Evolutionary conservation across 257 asterid species (phyloP), one percentile per base, ranked within the genome.

Genomic region (Solanum tacnaense): DNA sequence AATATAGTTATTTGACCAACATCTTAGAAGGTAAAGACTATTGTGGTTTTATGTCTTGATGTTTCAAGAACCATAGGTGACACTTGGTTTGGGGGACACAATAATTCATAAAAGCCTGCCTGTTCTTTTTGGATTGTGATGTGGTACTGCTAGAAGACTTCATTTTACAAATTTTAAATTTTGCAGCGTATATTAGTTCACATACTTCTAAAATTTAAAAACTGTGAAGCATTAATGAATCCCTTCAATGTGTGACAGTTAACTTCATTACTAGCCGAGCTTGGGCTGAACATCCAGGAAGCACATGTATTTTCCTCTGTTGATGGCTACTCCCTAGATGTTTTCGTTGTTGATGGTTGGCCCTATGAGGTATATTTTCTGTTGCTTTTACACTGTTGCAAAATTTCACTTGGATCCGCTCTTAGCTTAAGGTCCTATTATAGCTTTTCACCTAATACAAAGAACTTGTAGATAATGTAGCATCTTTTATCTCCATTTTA

Each of bases 301-400:
- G 99, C 99, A 86, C 99, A 97, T 89, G 99, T 96, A 83, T 97
- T 97, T 94, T 97, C 99, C 82, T 94, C 99, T 10, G 91, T 90
- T 62, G 99, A 97, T 93, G 99, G 99, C 89, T 97, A 93, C 89
- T 97, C 99, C 62, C 91, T 97, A 46, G 99, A 97, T 90, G 99
- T 97, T 86, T 97, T 97, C 82, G 99, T 97, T 87, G 99, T 97
- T 90, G 98, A 96, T 89, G 99, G 99, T 89, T 97, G 99, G 99
- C 96, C 92, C 71, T 91, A 87, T 88, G 99, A 97, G 98, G 99
- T 96, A 73, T 81, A 73, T 81, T 31, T 62, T 88, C 73, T 84
- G 84, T 46, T 81, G 85, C 65, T 46, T 81, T 29, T 15, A 27
- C 11, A 81, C 85, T 44, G 18, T 81, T 79, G 84, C 35, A 25